Base-by-base conservation (phyloP, 352 stramenopile species). In the Phytophthora megakarya region DNA sequence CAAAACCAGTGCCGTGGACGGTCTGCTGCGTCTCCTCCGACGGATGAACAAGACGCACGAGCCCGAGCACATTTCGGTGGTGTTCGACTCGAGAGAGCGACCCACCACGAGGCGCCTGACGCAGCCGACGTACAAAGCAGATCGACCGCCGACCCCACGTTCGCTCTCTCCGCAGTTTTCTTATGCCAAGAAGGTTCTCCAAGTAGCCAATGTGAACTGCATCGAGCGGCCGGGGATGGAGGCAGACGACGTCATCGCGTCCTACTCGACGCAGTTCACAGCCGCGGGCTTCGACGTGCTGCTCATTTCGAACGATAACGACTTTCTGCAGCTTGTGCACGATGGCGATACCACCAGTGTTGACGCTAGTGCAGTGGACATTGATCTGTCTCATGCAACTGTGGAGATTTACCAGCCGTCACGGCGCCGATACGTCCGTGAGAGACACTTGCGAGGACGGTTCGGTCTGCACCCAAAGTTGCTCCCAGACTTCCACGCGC, bases 351-450 rank as follows among this genome's bases (percentile, higher is more conserved):
- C 15, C 7, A 37, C 22, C 11, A 37, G 5, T 10, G 12, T 33
- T 28, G 47, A 53, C 9, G 53, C 33, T 16, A 52, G 19, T 25
- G 18, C 39, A 3, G 30, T 47, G 2, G 45, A 61, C 23, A 46
- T 15, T 35, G 39, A 48, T 3, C 16, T 50, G 11, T 33, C 61
- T 44, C 4, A 59, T 37, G 61, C 51, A 19, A 42, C 35, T 22
- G 82, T 95, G 12, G 73, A 89, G 57, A 57, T 95, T 35, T 95
- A 95, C 60, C 82, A 88, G 56, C 84, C 84, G 48, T 89, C 75
- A 46, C 87, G 85, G 60, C 76, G 84, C 1, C 72, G 78, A 19
- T 93, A 91, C 61, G 57, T 92, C 21, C 78, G 76, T 5, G 84
- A 91, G 25, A 73, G 80, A 15, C 72, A 86, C 47, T 51, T 95